Evolutionary conservation across 177 flowering plant species (phyloP).

Genomic region (Vitis hybrid): DNA sequence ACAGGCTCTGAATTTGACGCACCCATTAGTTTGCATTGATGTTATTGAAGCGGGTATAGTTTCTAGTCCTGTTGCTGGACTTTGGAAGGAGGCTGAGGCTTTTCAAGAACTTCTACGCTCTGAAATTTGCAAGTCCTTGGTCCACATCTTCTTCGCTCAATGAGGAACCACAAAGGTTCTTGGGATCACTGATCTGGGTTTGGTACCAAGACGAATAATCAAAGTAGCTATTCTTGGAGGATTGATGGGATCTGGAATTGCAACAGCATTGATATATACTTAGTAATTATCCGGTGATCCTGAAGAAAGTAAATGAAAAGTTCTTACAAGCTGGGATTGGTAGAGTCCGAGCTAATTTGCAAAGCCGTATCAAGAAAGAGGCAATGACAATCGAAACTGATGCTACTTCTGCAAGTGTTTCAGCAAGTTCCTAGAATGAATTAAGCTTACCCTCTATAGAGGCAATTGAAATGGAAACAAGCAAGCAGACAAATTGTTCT

Average conservation of each 20-base stretch:
- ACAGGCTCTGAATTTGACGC: too few species aligned
- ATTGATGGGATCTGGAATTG: constrained; percentile 95
- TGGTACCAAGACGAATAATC: constrained; percentile 63
- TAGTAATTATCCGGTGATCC: constrained; percentile 64
- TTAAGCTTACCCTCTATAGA: constrained; percentile 4
- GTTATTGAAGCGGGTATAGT: constrained; percentile 77
- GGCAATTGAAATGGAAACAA: constrained; percentile 9
- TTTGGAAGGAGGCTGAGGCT: constrained; percentile 65
- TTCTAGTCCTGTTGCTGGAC: constrained; percentile 67
- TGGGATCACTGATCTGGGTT: constrained; percentile 70
- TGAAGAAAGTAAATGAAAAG: constrained; percentile 85
- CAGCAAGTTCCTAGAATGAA: neutral
- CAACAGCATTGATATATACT: constrained; percentile 78
- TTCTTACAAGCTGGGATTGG: constrained; percentile 79
- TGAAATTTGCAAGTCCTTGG: constrained; percentile 66
- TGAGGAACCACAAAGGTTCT: constrained; percentile 98
- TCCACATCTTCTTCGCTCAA: constrained; percentile 78
- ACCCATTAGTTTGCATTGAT: too few species aligned
- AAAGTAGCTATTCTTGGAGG: constrained; percentile 89
- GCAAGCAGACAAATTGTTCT: neutral
- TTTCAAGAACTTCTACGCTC: constrained; percentile 48
- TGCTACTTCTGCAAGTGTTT: neutral
- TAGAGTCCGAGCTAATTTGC: constrained; percentile 56
- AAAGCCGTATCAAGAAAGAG: constrained; percentile 25
- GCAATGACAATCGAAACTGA: constrained; percentile 8